Evolutionary conservation across 371 early-diverging fungal genomes (phyloP).

Genomic region (Umbelopsis sp.): DNA sequence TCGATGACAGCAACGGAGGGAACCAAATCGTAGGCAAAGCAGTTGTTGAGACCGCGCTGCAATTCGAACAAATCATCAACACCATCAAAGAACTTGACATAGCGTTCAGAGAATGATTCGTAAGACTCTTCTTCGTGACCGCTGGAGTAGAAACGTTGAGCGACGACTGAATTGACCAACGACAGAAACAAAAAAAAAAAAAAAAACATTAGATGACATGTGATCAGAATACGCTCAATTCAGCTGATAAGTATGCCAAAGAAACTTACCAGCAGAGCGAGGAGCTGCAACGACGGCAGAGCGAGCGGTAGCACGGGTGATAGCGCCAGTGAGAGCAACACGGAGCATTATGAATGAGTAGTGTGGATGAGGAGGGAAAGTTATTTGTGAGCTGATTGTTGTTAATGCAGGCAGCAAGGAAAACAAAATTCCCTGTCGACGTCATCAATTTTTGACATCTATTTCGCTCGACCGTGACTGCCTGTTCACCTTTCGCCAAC

Average conservation of each 20-base stretch:
- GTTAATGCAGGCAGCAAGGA: slow-evolving; percentile 16
- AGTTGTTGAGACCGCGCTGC: slow-evolving; percentile 96
- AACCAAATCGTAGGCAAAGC: slow-evolving; percentile 94
- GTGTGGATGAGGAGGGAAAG: slow-evolving; percentile 38
- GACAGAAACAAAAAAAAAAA: not conserved
- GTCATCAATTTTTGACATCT: not conserved
- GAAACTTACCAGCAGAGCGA: slow-evolving; percentile 32
- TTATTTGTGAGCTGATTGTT: slow-evolving; percentile 12
- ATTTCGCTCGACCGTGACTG: not conserved
- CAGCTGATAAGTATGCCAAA: not conserved
- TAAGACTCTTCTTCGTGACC: slow-evolving; percentile 78
- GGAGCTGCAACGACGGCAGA: slow-evolving; percentile 32
- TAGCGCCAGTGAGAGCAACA: slow-evolving; percentile 49
- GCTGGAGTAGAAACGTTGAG: slow-evolving; percentile 65
- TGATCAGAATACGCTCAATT: slow-evolving; percentile 4
- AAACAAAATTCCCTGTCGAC: slow-evolving; percentile 16
- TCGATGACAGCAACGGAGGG: slow-evolving; percentile 87
- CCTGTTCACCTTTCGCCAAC: not conserved
- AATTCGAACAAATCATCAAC: slow-evolving; percentile 96
- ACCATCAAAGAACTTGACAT: slow-evolving; percentile 86
- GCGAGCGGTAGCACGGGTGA: slow-evolving; percentile 42
- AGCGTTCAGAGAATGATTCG: slow-evolving; percentile 81
- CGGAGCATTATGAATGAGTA: slow-evolving; percentile 46
- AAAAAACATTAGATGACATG: not conserved
- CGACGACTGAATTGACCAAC: slow-evolving; percentile 29